Conservation (phyloP, 208 protist genomes). For the Leptomonas pyrrhocoris region DNA sequence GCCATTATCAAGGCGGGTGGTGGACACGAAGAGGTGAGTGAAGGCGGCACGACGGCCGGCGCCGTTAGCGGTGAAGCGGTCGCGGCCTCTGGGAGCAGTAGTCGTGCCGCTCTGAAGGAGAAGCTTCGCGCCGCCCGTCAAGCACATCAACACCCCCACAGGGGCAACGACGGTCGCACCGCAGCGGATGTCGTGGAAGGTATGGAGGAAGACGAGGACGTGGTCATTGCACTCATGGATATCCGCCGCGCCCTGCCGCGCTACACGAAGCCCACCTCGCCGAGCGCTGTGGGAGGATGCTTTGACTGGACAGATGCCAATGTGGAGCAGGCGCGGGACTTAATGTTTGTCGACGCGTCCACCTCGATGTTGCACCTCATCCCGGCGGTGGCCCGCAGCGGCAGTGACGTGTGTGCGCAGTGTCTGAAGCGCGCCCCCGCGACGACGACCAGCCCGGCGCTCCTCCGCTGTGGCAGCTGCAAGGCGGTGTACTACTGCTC, state of each 20-base stretch:
- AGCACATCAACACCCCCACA: background rate
- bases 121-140: slow-evolving; percentile 30
- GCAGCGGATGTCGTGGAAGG: background rate
- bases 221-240: slow-evolving; percentile 73
- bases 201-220: slow-evolving; percentile 64
- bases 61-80: slow-evolving; percentile 14
- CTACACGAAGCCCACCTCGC: background rate
- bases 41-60: too few species aligned
- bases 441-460: slow-evolving; percentile 15
- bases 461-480: slow-evolving; percentile 81
- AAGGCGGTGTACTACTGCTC: slow-evolving; percentile 85
- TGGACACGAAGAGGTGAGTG: too few species aligned
- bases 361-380: slow-evolving; percentile 73
- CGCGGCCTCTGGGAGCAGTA: slow-evolving; percentile 3
- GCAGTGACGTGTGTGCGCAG: slow-evolving; percentile 53
- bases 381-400: slow-evolving; percentile 61
- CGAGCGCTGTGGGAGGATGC: background rate
- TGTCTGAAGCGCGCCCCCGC: slow-evolving; percentile 39
- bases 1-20: slow-evolving; percentile 48
- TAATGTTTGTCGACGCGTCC: slow-evolving; percentile 87
- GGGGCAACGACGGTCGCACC: background rate
- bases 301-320: slow-evolving; percentile 51
- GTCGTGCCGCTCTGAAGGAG: slow-evolving; percentile 25
- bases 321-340: slow-evolving; percentile 61
- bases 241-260: slow-evolving; percentile 66